phyloP scores from a whole-genome alignment of 1,284 basidiomycete genomes.

The Leccinum huronense region DNA sequence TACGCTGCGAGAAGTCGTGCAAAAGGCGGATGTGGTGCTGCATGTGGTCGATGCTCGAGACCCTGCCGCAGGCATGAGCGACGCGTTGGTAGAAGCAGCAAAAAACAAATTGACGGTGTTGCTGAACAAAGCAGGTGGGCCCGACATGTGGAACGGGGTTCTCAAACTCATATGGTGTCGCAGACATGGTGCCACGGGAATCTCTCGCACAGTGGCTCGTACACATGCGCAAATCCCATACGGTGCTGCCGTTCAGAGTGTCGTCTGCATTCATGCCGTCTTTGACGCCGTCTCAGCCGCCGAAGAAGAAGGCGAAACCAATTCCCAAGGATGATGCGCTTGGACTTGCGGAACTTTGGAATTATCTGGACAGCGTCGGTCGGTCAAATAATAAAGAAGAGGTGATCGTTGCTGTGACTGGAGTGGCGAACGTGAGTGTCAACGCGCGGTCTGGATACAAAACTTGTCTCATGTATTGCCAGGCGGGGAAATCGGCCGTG shows the following conservation, averaged over 20 bases:
- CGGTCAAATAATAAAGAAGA: constrained; percentile 45
- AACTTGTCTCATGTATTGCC: constrained; percentile 15
- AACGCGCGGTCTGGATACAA: constrained; percentile 4
- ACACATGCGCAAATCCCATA: constrained; percentile 65
- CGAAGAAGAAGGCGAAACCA: constrained; percentile 40
- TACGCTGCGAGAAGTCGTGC: constrained; percentile 70
- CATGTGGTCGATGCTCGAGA: constrained; percentile 87
- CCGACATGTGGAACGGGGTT: constrained; percentile 8
- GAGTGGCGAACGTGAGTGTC: constrained; percentile 66
- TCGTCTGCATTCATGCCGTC: constrained; percentile 64
- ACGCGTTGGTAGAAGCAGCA: constrained; percentile 33
- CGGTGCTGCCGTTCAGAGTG: constrained; percentile 81
- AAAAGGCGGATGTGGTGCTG: constrained; percentile 81
- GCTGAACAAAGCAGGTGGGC: constrained; percentile 85
- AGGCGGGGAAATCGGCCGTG: constrained; percentile 82
- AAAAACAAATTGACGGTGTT: constrained; percentile 62
- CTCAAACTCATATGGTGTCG: constrained; percentile 12
- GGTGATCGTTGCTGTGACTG: constrained; percentile 70
- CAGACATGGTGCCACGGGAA: constrained; percentile 85
- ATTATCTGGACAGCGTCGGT: constrained; percentile 47
- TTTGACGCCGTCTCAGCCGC: constrained; percentile 31
- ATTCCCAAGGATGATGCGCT: constrained; percentile 51
- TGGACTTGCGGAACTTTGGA: constrained; percentile 52
- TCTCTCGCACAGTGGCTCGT: constrained; percentile 75
- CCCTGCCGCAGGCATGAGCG: constrained; percentile 45